Base-by-base conservation (phyloP, 2,329 filamentous ascomycete genomes). In the Ceratocystis albifundus region DNA sequence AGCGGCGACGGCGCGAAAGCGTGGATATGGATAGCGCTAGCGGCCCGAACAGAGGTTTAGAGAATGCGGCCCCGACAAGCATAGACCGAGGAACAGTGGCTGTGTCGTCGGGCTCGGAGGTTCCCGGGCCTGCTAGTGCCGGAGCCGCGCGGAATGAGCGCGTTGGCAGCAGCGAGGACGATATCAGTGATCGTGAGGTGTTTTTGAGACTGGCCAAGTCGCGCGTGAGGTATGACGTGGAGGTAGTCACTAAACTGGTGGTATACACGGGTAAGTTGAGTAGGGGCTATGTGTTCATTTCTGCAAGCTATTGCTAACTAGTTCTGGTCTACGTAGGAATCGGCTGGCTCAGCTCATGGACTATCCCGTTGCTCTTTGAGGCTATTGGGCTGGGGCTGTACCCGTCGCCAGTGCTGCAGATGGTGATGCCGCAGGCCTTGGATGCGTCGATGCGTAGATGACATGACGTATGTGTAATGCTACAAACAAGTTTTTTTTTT, bases 161-260 rank as follows among this genome's bases (percentile, higher is more conserved):
- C 6, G 25, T 22, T 32, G 28, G 28, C 28, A 6, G 53, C 12
- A 36, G 32, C 28, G 78, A 80, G 62, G 78, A 82, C 57, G 80
- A 83, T 70, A 71, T 83, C 30, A 85, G 85, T 61, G 87, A 91
- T 74, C 82, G 81, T 70, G 88, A 95, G 73, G 87, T 97, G 74
- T 96, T 97, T 75, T 88, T 86, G 57, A 85, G 82, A 73, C 80
- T 97, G 66, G 87, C 91, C 69, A 90, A 88, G 76, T 91, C 94
- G 62, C 85, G 94, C 70, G 92, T 96, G 68, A 82, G 92, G 71
- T 99, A 97, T 73, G 94, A 99, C 76, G 93, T 97, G n/a, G 94
- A 99, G 76, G 93, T 99, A 48, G 88, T 99, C 46, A 97, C 94
- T 4, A 97, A 96, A 77, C 76, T 99, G 68, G 88, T 99, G 71